Base-by-base conservation (phyloP, 2,329 filamentous ascomycete species). In the Fusarium temperatum region DNA sequence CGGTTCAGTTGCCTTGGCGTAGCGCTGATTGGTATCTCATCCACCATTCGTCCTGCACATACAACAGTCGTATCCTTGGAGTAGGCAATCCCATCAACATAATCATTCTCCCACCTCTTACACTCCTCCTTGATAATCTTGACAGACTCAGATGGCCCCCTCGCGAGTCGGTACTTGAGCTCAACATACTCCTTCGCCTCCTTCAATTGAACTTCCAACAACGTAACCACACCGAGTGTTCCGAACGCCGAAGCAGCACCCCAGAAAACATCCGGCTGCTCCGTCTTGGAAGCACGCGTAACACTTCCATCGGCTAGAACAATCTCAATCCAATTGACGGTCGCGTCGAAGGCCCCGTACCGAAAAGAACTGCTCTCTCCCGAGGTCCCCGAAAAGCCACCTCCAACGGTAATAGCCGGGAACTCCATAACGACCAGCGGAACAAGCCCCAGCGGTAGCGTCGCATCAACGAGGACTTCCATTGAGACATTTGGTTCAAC, bases 361-460 rank as follows among this genome's bases (percentile, higher is more conserved):
- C 88, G 89, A 80, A 92, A 93, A 15, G 89, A 91, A 76, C 89
- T 91, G 81, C 90, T 92, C 80, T 93, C 91, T 17, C 91, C 91
- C 13, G 90, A 89, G 1, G 89, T 91, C 4, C 91, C 83, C 50
- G 89, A 88, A 80, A 91, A 93, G 7, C 89, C 91, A 41, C 91
- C 91, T 30, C 91, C 91, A 11, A 88, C 89, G 4, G 91, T 93
- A 78, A 93, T 93, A n/a, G 90, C 91, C 5, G 90, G 91, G 65
- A 93, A 92, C 78, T 93, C 91, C 88, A 92, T 92, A 10, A 93
- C 90, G 1, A 93, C 90, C 0, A 89, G 88, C 1, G 91, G 90
- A 5, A 93, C 83, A 4, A 93, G 83, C 3, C 86, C 86, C 60
- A 88, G 81, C 26, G 83, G 81, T n/a, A 91, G 76, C 2, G 90